Evolutionary conservation across 306 rosid genomes (phyloP).

Genomic region (Rosa multiflora): DNA sequence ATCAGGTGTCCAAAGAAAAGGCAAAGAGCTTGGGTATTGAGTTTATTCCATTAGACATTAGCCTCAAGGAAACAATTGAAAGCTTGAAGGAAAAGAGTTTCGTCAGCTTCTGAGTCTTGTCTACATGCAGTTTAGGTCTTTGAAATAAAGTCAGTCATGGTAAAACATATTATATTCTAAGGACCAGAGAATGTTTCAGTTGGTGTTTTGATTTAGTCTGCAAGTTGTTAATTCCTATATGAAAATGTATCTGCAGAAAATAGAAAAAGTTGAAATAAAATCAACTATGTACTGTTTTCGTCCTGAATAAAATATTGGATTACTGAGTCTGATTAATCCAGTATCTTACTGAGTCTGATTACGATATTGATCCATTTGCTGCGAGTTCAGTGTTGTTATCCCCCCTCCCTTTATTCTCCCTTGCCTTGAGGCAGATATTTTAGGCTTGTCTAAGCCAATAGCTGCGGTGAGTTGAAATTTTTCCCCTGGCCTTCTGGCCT

Average conservation of each 20-base stretch:
- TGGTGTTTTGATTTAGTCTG: background rate
- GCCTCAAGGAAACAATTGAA: constrained; percentile 68
- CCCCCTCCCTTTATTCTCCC: too few species aligned
- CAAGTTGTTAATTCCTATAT: background rate
- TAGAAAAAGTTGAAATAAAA: background rate
- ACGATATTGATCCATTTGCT: background rate
- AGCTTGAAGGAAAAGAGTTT: constrained; percentile 59
- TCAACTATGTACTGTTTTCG: background rate
- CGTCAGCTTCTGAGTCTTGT: constrained; percentile 36
- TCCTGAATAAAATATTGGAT: constrained; percentile 1
- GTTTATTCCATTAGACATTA: constrained; percentile 55
- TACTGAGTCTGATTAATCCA: background rate
- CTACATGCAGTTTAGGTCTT: background rate
- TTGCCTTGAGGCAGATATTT: too few species aligned
- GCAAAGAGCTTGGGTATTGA: constrained; percentile 66
- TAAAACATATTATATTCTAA: background rate
- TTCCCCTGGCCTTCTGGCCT: too few species aligned
- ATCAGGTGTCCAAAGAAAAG: constrained; percentile 61
- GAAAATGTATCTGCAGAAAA: too few species aligned
- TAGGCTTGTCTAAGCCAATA: too few species aligned
- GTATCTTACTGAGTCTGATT: background rate
- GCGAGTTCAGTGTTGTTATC: background rate
- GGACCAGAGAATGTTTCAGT: background rate
- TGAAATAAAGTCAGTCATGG: background rate
- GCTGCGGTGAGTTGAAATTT: too few species aligned